Evolutionary conservation across 2,329 filamentous ascomycete species (phyloP).

Genomic region (Fusarium clavum): DNA sequence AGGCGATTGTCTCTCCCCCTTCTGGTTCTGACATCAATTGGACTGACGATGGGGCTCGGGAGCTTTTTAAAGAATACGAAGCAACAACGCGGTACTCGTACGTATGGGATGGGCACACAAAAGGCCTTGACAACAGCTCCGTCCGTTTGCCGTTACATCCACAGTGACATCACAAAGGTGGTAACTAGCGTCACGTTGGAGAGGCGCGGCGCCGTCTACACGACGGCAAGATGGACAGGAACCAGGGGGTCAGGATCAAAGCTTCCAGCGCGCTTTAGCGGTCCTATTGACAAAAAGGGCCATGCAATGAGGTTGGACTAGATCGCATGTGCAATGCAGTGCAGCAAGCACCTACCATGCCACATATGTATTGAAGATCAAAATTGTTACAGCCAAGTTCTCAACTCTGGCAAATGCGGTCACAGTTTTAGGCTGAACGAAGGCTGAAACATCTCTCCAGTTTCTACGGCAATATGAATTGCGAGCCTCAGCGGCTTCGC

Average conservation of each 20-base stretch:
- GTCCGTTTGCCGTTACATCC: conserved; percentile 30
- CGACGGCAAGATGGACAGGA: conserved; percentile 18
- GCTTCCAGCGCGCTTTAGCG: not conserved
- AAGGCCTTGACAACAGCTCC: not conserved
- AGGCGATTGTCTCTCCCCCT: conserved; percentile 17
- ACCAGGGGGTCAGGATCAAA: conserved; percentile 24
- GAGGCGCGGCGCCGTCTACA: conserved; percentile 26
- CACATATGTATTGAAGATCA: conserved; percentile 6
- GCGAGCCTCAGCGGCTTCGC: conserved; percentile 23
- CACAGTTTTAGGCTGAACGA: conserved; percentile 6
- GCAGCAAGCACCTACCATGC: conserved; percentile 7
- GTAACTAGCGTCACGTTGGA: conserved; percentile 22
- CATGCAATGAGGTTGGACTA: conserved; percentile 19
- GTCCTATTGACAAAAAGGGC: conserved; percentile 28
- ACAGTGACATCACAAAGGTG: conserved; percentile 40
- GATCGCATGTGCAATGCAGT: not conserved
- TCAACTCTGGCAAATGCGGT: not conserved
- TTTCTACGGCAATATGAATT: conserved; percentile 22
- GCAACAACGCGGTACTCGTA: conserved; percentile 11
- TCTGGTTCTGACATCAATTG: conserved; percentile 1
- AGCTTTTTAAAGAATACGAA: conserved; percentile 37
- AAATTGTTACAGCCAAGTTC: conserved; percentile 15
- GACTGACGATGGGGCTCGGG: conserved; percentile 8
- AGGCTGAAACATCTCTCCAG: conserved; percentile 35
- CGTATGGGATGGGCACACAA: not conserved